Evolutionary conservation across 129 eudicot genomes (phyloP), one percentile per base, ranked within the genome.

Genomic region (Flaveria linearis): DNA sequence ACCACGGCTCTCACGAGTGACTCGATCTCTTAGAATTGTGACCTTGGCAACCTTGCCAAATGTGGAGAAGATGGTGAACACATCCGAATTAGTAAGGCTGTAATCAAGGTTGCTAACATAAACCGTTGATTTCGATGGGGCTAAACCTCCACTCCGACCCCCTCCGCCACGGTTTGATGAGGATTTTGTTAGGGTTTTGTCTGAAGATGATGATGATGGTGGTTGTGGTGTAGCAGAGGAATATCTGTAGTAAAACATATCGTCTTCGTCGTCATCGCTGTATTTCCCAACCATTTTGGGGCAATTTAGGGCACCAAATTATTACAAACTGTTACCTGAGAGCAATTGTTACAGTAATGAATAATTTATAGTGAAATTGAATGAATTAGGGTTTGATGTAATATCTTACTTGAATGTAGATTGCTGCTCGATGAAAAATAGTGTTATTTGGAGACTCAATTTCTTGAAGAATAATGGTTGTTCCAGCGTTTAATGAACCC

Each of bases 41-140:
- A 91, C 99, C 45, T 92, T 92, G 9, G 96, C 99, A 45, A 94
- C 93, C 39, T 94, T 94, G 7, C 99, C 97, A 78, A 94, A 94
- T 68, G 96, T 87, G 84, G 99, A 94, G 86, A 94, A 91, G 81
- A 94, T 86, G 17, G 99, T 91, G 77, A 82, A 85, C 60, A 94
- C 87, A 68, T 94, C 98, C 55, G 93, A 91, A 79, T 94, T 94
- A 0, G 97, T 94, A 12, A 94, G 87, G 69, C 65, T 79, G 77
- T 74, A 94, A 51, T 91, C 96, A 5, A 94, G 82, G 83, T 91
- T 94, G 81, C 96, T 84, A 46, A 91, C 80, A 71, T 94, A 94
- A 46, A 94, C 96, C 6, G 99, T 94, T 25, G 97, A 89, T 78
- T 94, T 94, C 15, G 99, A 94, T 0, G 99, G 97, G 9, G 99